Conservation (phyloP, 176 grass and related monocot genomes). For the Luzula sylvatica region DNA sequence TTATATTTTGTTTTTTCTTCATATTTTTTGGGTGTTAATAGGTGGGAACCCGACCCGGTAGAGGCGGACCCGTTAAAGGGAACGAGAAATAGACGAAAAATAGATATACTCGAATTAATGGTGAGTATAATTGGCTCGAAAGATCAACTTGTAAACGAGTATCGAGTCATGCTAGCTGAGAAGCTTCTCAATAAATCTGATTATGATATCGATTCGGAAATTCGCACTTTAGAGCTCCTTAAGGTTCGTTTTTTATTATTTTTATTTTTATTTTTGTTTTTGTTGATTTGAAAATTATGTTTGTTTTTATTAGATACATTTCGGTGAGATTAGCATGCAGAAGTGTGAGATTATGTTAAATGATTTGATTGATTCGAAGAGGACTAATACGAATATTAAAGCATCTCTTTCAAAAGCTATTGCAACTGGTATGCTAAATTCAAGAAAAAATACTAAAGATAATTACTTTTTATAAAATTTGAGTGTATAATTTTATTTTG, state of each 20-base stretch:
- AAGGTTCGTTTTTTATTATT: conserved; percentile 44
- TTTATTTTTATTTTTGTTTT: conserved; percentile 11
- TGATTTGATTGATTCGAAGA: conserved; percentile 96
- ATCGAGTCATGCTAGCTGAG: conserved; percentile 95
- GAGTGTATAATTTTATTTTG: conserved; percentile 26
- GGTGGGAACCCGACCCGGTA: conserved; percentile 90
- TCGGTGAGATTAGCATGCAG: conserved; percentile 96
- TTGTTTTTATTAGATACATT: conserved; percentile 78
- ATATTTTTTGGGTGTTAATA: conserved; percentile 26
- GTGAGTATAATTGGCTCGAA: conserved; percentile 97
- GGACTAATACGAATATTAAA: conserved; percentile 96
- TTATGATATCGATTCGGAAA: conserved; percentile 98
- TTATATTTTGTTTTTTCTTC: not conserved
- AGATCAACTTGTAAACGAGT: conserved; percentile 91
- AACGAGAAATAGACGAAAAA: conserved; percentile 83
- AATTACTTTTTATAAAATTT: conserved; percentile 18
- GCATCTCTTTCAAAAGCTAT: conserved; percentile 43
- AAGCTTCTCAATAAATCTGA: conserved; percentile 89
- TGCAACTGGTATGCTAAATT: conserved; percentile 23
- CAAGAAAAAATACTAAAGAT: conserved; percentile 23
- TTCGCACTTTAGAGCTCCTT: conserved; percentile 91
- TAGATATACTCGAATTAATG: conserved; percentile 93
- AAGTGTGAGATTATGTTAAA: conserved; percentile 99
- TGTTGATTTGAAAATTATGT: conserved; percentile 9
- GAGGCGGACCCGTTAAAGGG: conserved; percentile 90